Evolutionary conservation across 176 grass and related monocot genomes (phyloP).

Genomic region (Carex cristatella): DNA sequence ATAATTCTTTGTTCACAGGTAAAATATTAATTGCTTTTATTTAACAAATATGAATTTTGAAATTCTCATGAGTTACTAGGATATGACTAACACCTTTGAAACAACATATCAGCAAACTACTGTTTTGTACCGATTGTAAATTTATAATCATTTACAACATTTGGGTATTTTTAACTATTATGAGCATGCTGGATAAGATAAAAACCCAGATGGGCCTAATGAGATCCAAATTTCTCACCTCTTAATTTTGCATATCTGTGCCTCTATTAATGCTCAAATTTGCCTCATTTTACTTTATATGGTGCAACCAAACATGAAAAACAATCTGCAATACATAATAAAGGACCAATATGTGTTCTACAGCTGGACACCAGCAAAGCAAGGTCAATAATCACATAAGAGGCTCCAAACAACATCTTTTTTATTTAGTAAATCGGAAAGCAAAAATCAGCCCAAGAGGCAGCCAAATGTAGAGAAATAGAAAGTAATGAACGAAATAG

Average conservation of each 20-base stretch:
- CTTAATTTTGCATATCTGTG: background rate
- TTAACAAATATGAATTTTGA: background rate
- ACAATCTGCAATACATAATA: background rate
- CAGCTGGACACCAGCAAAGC: background rate
- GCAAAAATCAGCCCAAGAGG: background rate
- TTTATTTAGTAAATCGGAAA: background rate
- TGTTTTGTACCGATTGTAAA: background rate
- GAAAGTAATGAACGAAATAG: background rate
- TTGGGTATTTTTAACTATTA: background rate
- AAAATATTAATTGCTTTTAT: slow-evolving; percentile 8
- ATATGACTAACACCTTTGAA: background rate
- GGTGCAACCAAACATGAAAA: background rate
- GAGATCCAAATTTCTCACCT: background rate
- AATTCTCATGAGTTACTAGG: background rate
- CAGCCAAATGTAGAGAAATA: background rate
- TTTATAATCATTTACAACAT: background rate
- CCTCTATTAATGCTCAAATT: background rate
- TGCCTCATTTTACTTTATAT: background rate
- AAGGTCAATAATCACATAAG: background rate
- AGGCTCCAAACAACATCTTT: background rate
- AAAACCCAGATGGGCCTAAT: background rate
- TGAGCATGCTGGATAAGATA: background rate
- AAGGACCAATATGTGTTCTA: background rate
- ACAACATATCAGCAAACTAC: background rate
- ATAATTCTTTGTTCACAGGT: slow-evolving; percentile 89